Conservation (phyloP, 106 monocot genomes). For the Ottelia alismoides region DNA sequence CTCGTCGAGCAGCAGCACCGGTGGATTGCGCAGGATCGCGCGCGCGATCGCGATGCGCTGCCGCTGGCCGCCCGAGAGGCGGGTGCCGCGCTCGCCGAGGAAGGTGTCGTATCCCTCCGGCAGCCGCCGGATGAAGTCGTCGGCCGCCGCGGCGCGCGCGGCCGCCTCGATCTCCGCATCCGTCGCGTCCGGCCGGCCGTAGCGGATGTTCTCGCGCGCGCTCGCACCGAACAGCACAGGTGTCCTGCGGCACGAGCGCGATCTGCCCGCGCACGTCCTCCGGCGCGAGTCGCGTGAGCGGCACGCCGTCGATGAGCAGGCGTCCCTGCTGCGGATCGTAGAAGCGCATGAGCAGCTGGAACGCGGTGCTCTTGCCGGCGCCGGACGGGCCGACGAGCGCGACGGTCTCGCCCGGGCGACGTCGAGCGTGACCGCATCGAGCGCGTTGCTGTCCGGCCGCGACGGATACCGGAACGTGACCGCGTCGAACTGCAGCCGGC, state of each 20-base stretch:
- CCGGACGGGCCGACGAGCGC: no score
- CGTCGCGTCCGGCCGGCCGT: slow-evolving; percentile 1
- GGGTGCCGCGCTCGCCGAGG: slow-evolving; percentile 5
- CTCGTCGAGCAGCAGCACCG: slow-evolving; percentile 7
- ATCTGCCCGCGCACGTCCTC: slow-evolving; percentile 1
- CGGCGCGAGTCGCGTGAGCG: background rate
- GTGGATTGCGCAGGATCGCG: slow-evolving; percentile 5
- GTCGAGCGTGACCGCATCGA: no score
- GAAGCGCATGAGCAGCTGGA: slow-evolving; percentile 1
- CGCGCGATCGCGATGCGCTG: slow-evolving; percentile 5
- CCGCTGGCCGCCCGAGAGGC: slow-evolving; percentile 7
- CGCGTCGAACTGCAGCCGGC: background rate
- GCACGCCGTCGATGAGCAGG: slow-evolving; percentile 1
- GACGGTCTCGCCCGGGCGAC: no score
- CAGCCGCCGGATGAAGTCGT: no score
- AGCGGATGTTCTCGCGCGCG: slow-evolving; percentile 4
- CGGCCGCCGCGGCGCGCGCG: no score
- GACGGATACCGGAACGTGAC: slow-evolving; percentile 6
- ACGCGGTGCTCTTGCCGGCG: slow-evolving; percentile 1
- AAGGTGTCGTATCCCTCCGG: slow-evolving; percentile 3
- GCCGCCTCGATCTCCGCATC: no score
- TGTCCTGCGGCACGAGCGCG: slow-evolving; percentile 4
- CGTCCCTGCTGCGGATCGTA: slow-evolving; percentile 4
- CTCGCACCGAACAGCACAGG: slow-evolving; percentile 2
- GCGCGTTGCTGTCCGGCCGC: background rate